These are phyloP conservation scores for Ceratocystiopsis brevicomis DNA, from an alignment of 2,329 filamentous ascomycete species.

Conservation along the genomic window DNA sequence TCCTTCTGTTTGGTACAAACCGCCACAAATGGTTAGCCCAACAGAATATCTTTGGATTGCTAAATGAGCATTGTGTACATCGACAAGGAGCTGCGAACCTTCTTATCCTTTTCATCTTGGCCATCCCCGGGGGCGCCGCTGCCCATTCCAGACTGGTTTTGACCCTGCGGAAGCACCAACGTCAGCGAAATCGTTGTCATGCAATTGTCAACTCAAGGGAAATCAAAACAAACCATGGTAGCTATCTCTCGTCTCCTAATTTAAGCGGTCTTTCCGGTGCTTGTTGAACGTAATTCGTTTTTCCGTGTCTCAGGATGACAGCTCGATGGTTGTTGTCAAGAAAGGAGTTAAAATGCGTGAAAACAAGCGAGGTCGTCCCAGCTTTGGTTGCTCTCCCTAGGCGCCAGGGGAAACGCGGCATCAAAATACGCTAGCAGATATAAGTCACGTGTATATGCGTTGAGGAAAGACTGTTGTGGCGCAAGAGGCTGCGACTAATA, in stretches of 20 bases:
- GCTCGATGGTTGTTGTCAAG: neutral
- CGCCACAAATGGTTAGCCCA: too few relatives aligned
- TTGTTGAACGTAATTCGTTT: too few relatives aligned
- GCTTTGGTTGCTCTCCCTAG: conserved; percentile 11
- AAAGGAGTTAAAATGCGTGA: neutral
- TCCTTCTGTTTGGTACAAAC: conserved; percentile 50
- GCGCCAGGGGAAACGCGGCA: conserved; percentile 28
- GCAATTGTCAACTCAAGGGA: too few relatives aligned
- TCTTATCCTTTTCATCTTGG: conserved; percentile 81
- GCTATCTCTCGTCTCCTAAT: too few relatives aligned
- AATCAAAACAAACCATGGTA: neutral
- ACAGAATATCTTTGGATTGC: too few relatives aligned
- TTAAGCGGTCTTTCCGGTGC: too few relatives aligned
- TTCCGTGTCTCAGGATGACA: too few relatives aligned
- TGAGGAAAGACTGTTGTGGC: too few relatives aligned
- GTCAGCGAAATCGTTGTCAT: neutral
- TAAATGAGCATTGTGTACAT: neutral
- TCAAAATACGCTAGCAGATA: conserved; percentile 8
- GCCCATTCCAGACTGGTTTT: conserved; percentile 75
- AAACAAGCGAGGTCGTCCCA: neutral
- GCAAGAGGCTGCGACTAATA: too few relatives aligned
- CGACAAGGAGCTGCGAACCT: conserved; percentile 34
- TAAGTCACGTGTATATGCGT: conserved; percentile 1
- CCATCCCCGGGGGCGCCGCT: conserved; percentile 48
- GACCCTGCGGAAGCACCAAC: conserved; percentile 37